A percentile compares a stretch with the other conserved stretches of the same genome.
Conservation (phyloP, 2,329 filamentous ascomycete species). For the Hirsutella minnesotensis region DNA sequence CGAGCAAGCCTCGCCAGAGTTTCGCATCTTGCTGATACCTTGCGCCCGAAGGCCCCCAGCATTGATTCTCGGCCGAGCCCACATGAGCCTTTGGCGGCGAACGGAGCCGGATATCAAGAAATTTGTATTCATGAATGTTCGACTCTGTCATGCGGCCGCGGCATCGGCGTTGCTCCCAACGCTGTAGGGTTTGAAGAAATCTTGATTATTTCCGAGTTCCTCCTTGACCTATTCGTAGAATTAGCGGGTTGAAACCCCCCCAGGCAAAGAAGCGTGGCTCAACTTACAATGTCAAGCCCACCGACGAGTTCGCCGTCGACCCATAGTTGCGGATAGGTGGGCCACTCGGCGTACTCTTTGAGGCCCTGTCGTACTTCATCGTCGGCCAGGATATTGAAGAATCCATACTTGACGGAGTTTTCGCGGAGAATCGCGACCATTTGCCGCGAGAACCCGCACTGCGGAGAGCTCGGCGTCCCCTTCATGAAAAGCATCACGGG, state of each 20-base stretch:
- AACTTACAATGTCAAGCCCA: constrained; percentile 88
- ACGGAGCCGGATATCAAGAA: background rate
- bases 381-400: constrained; percentile 97
- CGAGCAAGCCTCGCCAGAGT: too few relatives aligned
- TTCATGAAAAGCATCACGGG: constrained; percentile 99
- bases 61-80: too few relatives aligned
- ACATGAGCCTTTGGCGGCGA: too few relatives aligned
- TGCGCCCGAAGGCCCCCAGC: too few relatives aligned
- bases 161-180: constrained; percentile 32
- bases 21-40: too few relatives aligned
- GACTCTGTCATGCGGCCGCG: constrained; percentile 15
- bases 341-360: constrained; percentile 98
- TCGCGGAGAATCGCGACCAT: constrained; percentile 78
- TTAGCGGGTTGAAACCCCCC: background rate
- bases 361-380: constrained; percentile 93
- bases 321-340: constrained; percentile 93
- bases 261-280: background rate
- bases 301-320: constrained; percentile 82
- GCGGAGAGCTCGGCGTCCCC: constrained; percentile 75
- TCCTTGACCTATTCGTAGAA: constrained; percentile 63
- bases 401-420: constrained; percentile 87
- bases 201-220: constrained; percentile 70
- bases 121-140: background rate
- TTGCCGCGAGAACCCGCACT: constrained; percentile 89
- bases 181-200: constrained; percentile 70